Evolutionary conservation across 345 rosid genomes (phyloP).

Genomic region (Viola odorata): DNA sequence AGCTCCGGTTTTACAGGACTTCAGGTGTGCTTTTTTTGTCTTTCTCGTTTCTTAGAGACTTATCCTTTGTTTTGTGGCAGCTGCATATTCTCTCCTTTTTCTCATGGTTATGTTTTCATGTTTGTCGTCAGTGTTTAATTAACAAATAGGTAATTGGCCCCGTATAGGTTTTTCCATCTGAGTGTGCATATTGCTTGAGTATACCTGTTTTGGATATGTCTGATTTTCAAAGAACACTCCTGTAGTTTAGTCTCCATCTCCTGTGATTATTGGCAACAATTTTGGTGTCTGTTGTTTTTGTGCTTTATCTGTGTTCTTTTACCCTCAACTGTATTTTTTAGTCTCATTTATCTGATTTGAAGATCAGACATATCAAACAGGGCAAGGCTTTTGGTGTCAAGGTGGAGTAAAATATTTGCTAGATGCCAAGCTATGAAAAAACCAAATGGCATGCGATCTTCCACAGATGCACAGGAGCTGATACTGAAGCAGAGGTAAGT

Average conservation of each 20-base stretch:
- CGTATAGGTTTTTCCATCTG: not conserved
- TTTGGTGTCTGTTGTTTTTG: conserved; percentile 4
- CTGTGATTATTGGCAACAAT: too few relatives aligned
- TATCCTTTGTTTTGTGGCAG: not conserved
- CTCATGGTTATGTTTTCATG: not conserved
- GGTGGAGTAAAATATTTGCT: conserved; percentile 87
- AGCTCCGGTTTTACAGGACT: conserved; percentile 65
- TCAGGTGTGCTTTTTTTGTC: conserved; percentile 63
- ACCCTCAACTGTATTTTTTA: conserved; percentile 20
- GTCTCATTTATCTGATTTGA: conserved; percentile 90
- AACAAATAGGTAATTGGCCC: too few relatives aligned
- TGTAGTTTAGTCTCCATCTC: too few relatives aligned
- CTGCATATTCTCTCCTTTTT: not conserved
- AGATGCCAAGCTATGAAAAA: conserved; percentile 67
- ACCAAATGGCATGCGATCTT: conserved; percentile 53
- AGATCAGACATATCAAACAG: conserved; percentile 99
- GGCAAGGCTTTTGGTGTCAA: conserved; percentile 81
- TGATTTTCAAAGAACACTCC: too few relatives aligned
- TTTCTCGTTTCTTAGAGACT: not conserved
- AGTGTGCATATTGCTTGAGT: not conserved
- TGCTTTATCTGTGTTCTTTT: conserved; percentile 9
- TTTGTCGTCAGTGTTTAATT: too few relatives aligned
- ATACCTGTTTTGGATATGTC: too few relatives aligned
- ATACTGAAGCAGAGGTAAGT: conserved; percentile 79
- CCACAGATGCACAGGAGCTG: conserved; percentile 56